These are phyloP conservation scores for Dillenia suffruticosa DNA, from an alignment of 164 flowering plant genomes.

Conservation along the genomic window DNA sequence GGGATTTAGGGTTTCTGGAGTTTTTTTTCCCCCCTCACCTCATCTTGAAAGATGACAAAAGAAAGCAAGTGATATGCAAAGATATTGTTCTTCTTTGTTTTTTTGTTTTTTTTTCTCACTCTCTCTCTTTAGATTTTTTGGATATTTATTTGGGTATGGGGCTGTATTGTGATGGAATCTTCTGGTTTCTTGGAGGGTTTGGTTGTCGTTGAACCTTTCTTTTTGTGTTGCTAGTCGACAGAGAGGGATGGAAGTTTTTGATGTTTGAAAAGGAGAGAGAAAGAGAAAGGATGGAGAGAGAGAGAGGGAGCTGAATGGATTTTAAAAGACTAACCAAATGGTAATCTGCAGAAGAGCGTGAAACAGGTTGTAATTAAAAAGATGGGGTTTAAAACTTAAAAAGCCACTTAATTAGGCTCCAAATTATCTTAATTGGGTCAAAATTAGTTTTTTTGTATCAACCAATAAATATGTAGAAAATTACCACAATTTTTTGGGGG, in stretches of 20 bases:
- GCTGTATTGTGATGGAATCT: constrained; percentile 8
- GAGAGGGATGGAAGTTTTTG: constrained; percentile 1
- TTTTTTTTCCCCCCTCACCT: neutral
- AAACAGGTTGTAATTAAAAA: too few species aligned
- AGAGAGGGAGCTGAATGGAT: neutral
- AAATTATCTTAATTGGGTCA: too few species aligned
- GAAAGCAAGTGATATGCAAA: too few species aligned
- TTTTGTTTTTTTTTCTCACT: neutral
- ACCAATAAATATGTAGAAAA: too few species aligned
- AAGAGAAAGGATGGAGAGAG: constrained; percentile 10
- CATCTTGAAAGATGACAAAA: too few species aligned
- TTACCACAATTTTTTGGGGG: too few species aligned
- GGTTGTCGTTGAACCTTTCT: constrained; percentile 1
- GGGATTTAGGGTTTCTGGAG: constrained; percentile 3
- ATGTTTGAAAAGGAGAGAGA: neutral
- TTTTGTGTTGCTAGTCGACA: constrained; percentile 6
- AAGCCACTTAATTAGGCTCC: too few species aligned
- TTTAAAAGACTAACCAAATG: too few species aligned
- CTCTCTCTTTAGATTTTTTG: constrained; percentile 1
- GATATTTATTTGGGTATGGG: neutral
- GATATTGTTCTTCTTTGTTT: neutral
- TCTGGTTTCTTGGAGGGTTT: constrained; percentile 25
- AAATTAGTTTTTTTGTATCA: too few species aligned
- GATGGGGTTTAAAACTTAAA: too few species aligned
- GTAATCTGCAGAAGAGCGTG: too few species aligned